Conservation (phyloP, 208 protist species). For the Spironucleus salmonicida region DNA sequence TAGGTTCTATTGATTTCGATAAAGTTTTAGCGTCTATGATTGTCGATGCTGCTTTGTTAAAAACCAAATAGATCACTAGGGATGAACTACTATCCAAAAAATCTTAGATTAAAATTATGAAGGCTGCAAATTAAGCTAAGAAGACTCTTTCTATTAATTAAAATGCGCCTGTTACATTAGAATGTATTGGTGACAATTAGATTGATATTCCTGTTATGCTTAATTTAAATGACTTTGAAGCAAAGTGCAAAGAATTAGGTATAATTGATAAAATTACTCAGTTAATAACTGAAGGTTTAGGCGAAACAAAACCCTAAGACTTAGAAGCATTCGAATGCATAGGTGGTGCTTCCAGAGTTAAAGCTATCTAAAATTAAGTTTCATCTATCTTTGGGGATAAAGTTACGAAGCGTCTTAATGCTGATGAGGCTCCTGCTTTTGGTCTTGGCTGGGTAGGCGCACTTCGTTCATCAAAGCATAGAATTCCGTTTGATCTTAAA, state of each 20-base stretch:
- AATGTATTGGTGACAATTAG: constrained; percentile 8
- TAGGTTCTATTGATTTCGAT: constrained; percentile 21
- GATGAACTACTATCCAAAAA: constrained; percentile 6
- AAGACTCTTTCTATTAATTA: constrained; percentile 13
- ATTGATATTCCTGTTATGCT: constrained; percentile 11
- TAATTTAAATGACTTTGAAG: background rate
- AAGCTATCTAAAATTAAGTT: background rate
- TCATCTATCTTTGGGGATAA: background rate
- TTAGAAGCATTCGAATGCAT: constrained; percentile 20
- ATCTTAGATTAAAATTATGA: constrained; percentile 18
- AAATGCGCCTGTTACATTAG: background rate
- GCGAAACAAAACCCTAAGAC: background rate
- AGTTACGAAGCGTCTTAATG: constrained; percentile 12
- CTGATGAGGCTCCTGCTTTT: constrained; percentile 1
- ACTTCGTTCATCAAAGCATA: background rate
- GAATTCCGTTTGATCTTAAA: background rate
- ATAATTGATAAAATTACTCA: background rate
- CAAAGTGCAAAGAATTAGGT: too few species aligned
- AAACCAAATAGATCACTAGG: background rate
- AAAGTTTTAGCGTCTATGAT: background rate
- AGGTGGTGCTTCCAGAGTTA: constrained; percentile 5
- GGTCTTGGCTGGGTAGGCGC: constrained; percentile 20
- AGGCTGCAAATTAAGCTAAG: constrained; percentile 18
- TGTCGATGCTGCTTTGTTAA: background rate
- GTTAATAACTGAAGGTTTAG: background rate